Base-by-base conservation (phyloP, 176 grass and related monocot species). In the Zoysia pacifica region DNA sequence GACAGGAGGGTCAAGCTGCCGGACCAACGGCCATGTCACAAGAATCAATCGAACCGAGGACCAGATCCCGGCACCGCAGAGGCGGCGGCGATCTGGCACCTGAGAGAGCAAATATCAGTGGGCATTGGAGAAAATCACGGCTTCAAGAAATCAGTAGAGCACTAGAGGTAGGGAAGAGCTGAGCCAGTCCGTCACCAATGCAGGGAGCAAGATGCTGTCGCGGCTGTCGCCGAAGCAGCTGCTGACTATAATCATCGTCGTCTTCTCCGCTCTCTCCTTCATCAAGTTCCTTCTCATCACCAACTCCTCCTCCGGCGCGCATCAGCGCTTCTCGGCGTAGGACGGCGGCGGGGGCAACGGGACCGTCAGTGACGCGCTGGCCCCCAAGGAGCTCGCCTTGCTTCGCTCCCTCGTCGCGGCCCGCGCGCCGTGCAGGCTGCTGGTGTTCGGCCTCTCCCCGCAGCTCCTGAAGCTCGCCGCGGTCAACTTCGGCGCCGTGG, bases 381-480 rank as follows among this genome's bases (percentile, higher is more conserved):
- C 85, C 67, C 65, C 62, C n/a, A 89, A 79, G 66, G 90, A 97
- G 86, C 74, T 93, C 73, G 50, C 60, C 1, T 11, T 93, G 40
- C 84, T 91, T 63, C 83, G 85, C 63, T 81, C 80, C 67, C 58
- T 97, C 36, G 83, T 97, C 72, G 82, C 85, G 16, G 81, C 69
- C 28, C 90, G 90, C 19, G 73, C 82, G 2, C 90, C 86, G 5
- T 97, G 90, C 80, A 83, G 89, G 72, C 80, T 97, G 62, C 75
- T 93, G 9, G 87, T 93, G 11, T 97, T 93, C 69, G 93, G 90
- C 20, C 85, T 90, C 40, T 89, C 87, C 13, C 85, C 76, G 67
- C 90, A 97, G 78, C 89, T 89, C 51, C 42, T 86, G 4, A 79
- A 77, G 48, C 91, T 91, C 87, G 74, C 81, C 11, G 69, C 72